Percentiles rank a stretch among this genome's conserved stretches.
These are phyloP conservation scores for Ascochyta koolunga DNA, from an alignment of 2,329 filamentous ascomycete genomes.

Conservation along the genomic window DNA sequence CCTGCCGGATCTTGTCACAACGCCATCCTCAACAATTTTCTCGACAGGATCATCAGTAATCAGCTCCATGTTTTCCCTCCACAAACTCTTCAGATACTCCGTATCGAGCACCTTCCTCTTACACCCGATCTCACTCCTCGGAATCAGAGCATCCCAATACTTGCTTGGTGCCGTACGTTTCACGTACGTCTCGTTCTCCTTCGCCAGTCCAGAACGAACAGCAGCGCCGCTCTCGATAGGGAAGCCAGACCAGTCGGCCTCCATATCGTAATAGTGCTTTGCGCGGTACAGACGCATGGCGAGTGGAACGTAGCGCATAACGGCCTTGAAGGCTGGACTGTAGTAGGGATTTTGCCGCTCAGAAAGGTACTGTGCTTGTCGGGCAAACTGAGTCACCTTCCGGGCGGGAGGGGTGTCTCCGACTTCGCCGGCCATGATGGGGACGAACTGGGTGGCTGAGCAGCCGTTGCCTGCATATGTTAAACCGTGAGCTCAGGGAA, in stretches of 20 bases:
- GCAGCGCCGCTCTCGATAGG: conserved; percentile 46
- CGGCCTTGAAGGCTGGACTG: conserved; percentile 48
- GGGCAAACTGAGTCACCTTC: conserved; percentile 56
- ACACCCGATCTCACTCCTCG: conserved; percentile 55
- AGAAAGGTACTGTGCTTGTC: conserved; percentile 58
- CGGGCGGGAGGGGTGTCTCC: conserved; percentile 36
- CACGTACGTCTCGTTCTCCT: conserved; percentile 52
- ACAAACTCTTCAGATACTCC: conserved; percentile 53
- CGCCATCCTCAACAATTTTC: conserved; percentile 47
- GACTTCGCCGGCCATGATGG: conserved; percentile 49
- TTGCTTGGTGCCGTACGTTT: conserved; percentile 50
- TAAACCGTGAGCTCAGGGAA: not conserved
- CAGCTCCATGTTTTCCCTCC: conserved; percentile 52
- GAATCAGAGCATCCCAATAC: conserved; percentile 54
- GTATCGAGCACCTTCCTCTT: conserved; percentile 58
- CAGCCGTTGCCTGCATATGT: conserved; percentile 52
- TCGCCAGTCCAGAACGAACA: conserved; percentile 46
- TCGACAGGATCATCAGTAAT: conserved; percentile 50
- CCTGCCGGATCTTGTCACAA: conserved; percentile 48
- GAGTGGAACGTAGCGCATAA: conserved; percentile 54
- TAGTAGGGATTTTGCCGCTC: conserved; percentile 54
- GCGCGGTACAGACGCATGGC: conserved; percentile 54
- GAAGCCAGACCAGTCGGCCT: conserved; percentile 53
- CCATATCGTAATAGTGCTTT: conserved; percentile 52
- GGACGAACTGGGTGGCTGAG: conserved; percentile 57